Percentiles rank a stretch among this genome's conserved stretches.
Evolutionary conservation across 495 filamentous ascomycete genomes (phyloP).

Genomic region (Penicillium riverlandense): DNA sequence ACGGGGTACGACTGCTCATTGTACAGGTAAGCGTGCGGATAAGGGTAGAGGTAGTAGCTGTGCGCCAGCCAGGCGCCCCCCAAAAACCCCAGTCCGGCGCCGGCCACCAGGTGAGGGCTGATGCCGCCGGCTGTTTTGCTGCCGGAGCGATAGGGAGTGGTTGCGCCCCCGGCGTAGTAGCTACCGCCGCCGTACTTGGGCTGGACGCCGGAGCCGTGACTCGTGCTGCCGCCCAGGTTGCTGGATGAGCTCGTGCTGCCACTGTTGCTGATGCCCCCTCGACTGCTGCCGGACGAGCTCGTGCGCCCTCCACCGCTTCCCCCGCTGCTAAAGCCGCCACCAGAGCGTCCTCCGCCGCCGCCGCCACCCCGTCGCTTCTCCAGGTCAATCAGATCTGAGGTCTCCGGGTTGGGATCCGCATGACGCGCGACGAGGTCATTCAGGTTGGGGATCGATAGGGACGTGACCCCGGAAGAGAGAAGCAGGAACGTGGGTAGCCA

Average conservation of each 20-base stretch:
- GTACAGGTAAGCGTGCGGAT: conserved; percentile 50
- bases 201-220: conserved; percentile 20
- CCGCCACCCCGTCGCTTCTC: conserved; percentile 45
- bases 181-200: conserved; percentile 57
- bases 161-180: conserved; percentile 76
- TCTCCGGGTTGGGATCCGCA: conserved; percentile 4
- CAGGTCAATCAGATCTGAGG: conserved; percentile 17
- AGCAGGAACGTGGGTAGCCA: conserved; percentile 21
- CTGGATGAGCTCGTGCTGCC: conserved; percentile 9
- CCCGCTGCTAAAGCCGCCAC: conserved; percentile 21
- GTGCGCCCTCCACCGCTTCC: conserved; percentile 14
- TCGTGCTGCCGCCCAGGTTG: conserved; percentile 7
- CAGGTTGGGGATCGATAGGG: conserved; percentile 17
- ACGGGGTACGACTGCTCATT: conserved; percentile 68
- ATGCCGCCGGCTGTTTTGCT: conserved; percentile 47
- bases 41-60: conserved; percentile 51
- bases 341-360: conserved; percentile 23
- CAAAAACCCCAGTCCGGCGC: conserved; percentile 50
- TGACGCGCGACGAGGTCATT: conserved; percentile 17
- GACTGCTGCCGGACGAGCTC: conserved; percentile 14
- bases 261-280: conserved; percentile 15
- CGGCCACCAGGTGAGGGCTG: conserved; percentile 49
- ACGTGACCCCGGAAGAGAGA: conserved; percentile 20
- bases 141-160: conserved; percentile 62
- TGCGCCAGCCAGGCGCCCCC: conserved; percentile 51